Evolutionary conservation across 345 rosid genomes (phyloP).

Genomic region (Euphorbia lathyris): DNA sequence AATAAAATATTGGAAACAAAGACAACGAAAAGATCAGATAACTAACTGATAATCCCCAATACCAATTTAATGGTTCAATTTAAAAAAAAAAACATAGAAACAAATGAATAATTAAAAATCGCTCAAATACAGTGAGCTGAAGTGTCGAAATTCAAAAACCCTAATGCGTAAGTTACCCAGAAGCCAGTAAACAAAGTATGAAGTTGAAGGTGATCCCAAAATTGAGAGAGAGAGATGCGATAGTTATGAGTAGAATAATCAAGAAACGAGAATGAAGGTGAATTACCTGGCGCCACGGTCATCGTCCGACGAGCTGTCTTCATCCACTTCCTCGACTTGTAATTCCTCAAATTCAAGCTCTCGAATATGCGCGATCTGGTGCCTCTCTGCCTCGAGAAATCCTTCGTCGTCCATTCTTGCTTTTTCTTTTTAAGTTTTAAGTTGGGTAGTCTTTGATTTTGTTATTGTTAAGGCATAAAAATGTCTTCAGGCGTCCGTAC

Average conservation of each 20-base stretch:
- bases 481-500: background rate
- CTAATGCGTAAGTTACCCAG: no score
- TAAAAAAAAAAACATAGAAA: no score
- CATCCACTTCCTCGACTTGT: constrained; percentile 84
- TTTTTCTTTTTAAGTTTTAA: no score
- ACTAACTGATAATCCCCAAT: background rate
- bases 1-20: background rate
- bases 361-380: constrained; percentile 78
- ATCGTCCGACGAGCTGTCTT: constrained; percentile 49
- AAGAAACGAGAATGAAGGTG: constrained; percentile 7
- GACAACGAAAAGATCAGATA: background rate
- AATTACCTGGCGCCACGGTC: constrained; percentile 38
- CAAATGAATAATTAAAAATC: background rate
- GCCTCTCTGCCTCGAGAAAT: constrained; percentile 68
- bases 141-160: background rate
- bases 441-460: no score
- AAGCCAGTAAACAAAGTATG: background rate
- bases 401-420: constrained; percentile 22
- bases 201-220: background rate
- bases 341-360: constrained; percentile 81
- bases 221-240: background rate
- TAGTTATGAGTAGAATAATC: background rate
- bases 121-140: background rate
- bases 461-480: background rate
- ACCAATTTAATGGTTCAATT: no score